Evolutionary conservation across 192 early-diverging fungal genomes (phyloP), one percentile per base, ranked within the genome.

Genomic region (Entomortierella beljakovae): DNA sequence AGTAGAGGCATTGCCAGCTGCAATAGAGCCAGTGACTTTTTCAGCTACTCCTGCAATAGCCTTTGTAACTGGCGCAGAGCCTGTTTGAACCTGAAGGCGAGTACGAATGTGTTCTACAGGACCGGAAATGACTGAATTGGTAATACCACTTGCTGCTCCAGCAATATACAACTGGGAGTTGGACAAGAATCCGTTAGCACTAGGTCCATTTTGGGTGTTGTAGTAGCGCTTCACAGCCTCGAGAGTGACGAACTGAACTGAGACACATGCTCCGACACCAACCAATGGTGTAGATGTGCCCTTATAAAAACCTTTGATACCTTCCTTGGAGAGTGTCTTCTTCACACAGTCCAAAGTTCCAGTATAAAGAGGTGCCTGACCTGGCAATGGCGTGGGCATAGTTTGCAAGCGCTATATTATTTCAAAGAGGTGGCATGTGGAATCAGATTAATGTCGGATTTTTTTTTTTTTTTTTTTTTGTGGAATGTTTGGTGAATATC

Each of bases 91-190:
- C 76, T 99, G 97, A 58, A 99, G 88, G 55, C 97, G 91, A 25
- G 93, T 96, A 66, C 97, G 88, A 70, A 99, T 93, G 65, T 99
- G 97, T 82, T 99, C 97, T 33, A 99, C 95, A 6, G 97, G 97
- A 1, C 96, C 91, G 9, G 90, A 96, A 2, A 99, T 84, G 18
- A 97, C 75, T 31, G 94, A 94, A 85, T 97, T 97, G 46, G 95
- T 93, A 9, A 95, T 81, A 55, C 97, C 97, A 33, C 92, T 91
- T 0, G 88, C 85, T 33, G 96, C 94, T 34, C 97, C 97, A 18
- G 91, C 87, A 25, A 94, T 68, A 83, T 93, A 98, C 31, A 99
- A 87, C 82, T 99, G 96, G 15, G 85, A 62, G 38, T 90, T 87
- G 32, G 92, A 88, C 6, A 99, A 85, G 25, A 76, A 65, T 8